Conservation (phyloP, 345 rosid genomes). For the Brassica juncea region DNA sequence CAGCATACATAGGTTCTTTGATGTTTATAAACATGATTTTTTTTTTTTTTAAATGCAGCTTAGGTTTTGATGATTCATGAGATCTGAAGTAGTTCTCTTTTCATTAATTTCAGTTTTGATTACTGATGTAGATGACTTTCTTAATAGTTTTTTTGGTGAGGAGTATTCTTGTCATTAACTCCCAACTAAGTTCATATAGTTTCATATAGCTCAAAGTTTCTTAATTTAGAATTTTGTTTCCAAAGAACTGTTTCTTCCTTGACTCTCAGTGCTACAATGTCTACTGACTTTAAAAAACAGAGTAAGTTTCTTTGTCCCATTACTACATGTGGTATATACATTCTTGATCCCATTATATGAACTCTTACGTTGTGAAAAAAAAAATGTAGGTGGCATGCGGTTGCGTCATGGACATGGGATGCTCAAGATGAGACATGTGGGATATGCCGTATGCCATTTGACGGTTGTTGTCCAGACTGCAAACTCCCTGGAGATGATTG, state of each 20-base stretch:
- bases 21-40: not conserved
- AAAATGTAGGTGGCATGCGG: constrained; percentile 86
- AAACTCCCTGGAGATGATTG: constrained; percentile 98
- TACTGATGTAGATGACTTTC: not conserved
- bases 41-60: not conserved
- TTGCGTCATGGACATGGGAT: constrained; percentile 99
- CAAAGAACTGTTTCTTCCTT: not conserved
- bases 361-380: not conserved
- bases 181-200: not conserved
- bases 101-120: not conserved
- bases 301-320: not conserved
- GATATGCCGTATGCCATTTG: constrained; percentile 97
- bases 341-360: not conserved
- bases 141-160: not conserved
- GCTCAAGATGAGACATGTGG: constrained; percentile 98
- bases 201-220: not conserved
- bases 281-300: not conserved
- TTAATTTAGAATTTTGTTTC: not conserved
- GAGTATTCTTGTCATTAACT: not conserved
- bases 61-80: not conserved
- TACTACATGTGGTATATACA: not conserved
- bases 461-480: constrained; percentile 97
- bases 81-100: not conserved
- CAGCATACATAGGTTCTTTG: not conserved
- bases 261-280: constrained; percentile 6